Base-by-base conservation (phyloP, 495 filamentous ascomycete species). In the Aspergillus heteromorphus region DNA sequence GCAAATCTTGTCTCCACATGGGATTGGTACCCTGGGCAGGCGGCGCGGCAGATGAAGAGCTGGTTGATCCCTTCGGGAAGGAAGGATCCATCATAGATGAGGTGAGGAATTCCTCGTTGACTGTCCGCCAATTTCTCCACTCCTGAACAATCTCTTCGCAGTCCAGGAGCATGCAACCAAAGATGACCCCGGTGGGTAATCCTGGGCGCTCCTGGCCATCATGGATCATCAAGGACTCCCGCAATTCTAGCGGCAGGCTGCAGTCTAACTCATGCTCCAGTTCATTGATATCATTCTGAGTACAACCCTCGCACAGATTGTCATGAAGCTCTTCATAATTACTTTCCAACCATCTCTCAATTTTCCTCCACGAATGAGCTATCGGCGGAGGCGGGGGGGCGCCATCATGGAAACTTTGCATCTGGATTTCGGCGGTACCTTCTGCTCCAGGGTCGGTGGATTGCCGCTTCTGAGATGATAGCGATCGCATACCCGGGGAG, bases 71-170 rank as follows among this genome's bases (percentile, higher is more conserved):
- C 67, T 90, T 91, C 17, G 82, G 72, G 13, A 62, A 10, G 80
- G 86, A 48, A 73, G 73, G 9, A 45, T 80, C 78, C 49, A 73
- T 73, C 48, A 79, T 71, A 11, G 79, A 61, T 0, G 81, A 78
- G 45, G 78, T 76, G 41, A 97, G 77, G 63, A 87, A 96, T 65
- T 97, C 90, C 48, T 88, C 83, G 68, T 95, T 95, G 54, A 99
- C 93, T 53, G 81, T 83, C 59, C 87, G 85, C 93, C 93, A 99
- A 65, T 96, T 96, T 57, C 86, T 86, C 88, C 93, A 97, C 70
- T 99, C 93, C 70, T 96, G 88, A 6, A 97, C 85, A 49, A 99
- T 96, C 68, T 99, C 93, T 67, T 99, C 93, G 67, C 93, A 99
- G 64, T 99, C 93, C 42, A 99, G 80, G 41, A 97, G 76, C 93